Conservation (phyloP, 768 basidiomycete species). For the Lactifluus piperatus region DNA sequence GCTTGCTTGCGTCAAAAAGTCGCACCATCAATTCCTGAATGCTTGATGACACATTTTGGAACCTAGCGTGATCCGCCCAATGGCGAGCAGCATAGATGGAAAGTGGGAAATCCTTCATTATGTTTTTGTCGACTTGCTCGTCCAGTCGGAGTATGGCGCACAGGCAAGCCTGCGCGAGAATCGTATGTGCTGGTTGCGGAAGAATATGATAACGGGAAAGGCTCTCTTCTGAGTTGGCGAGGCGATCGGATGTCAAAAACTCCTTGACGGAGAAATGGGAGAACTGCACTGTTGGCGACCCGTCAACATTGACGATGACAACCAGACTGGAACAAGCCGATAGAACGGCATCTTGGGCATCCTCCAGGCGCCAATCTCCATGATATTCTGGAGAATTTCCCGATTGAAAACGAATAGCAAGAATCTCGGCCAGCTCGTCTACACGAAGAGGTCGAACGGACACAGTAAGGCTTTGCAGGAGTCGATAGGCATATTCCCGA, state of each 20-base stretch:
- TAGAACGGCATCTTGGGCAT: background rate
- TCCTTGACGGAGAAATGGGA: background rate
- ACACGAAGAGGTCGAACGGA: background rate
- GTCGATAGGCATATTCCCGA: background rate
- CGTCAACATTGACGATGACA: background rate
- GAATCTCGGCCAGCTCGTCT: background rate
- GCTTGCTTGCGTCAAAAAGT: background rate
- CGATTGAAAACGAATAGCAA: background rate
- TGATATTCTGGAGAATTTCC: background rate
- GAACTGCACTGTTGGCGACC: background rate
- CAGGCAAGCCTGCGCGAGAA: background rate
- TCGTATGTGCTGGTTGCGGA: background rate
- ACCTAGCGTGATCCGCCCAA: background rate
- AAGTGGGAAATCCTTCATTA: background rate
- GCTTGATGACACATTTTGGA: background rate
- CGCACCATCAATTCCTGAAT: background rate
- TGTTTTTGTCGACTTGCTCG: background rate
- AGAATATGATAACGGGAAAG: background rate
- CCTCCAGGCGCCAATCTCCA: background rate
- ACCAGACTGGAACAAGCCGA: background rate
- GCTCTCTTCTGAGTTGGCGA: background rate
- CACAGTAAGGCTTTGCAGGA: background rate
- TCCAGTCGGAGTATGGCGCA: background rate
- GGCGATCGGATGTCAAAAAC: background rate
- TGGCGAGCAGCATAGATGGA: background rate